A percentile compares a stretch with the other conserved stretches of the same genome.
These are phyloP conservation scores for Tremella yokohamensis DNA, from an alignment of 768 basidiomycete genomes.

Conservation along the genomic window DNA sequence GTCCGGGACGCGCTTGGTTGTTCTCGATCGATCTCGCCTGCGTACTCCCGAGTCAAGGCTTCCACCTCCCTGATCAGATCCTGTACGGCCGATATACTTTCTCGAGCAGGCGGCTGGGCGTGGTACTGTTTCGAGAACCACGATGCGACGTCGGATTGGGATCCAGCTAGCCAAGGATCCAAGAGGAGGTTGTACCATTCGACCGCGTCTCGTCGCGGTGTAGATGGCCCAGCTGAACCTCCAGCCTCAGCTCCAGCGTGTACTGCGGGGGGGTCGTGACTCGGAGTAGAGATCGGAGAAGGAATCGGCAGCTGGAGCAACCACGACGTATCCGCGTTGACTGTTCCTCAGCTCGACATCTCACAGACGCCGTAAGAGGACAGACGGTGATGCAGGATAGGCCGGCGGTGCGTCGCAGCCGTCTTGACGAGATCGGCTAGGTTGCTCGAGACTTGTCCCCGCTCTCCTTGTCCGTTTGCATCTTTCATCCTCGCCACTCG, in stretches of 20 bases:
- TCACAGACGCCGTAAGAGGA: no score
- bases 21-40: neutral
- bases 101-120: conserved; percentile 13
- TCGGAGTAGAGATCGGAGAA: neutral
- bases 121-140: conserved; percentile 24
- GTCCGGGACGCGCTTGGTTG: neutral
- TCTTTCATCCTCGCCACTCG: no score
- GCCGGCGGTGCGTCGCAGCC: no score
- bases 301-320: conserved; percentile 21
- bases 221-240: neutral
- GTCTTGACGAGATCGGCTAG: no score
- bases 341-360: neutral
- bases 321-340: conserved; percentile 29
- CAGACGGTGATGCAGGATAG: no score
- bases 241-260: no score
- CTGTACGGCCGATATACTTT: neutral
- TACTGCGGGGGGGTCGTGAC: no score
- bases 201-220: no score
- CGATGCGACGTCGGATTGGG: conserved; percentile 22
- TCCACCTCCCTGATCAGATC: no score
- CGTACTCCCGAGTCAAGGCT: neutral
- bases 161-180: conserved; percentile 22
- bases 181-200: conserved; percentile 25
- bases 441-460: no score
- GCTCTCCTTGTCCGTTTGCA: no score